Evolutionary conservation across 2,329 filamentous ascomycete species (phyloP).

Genomic region (Leptographium radiaticola): DNA sequence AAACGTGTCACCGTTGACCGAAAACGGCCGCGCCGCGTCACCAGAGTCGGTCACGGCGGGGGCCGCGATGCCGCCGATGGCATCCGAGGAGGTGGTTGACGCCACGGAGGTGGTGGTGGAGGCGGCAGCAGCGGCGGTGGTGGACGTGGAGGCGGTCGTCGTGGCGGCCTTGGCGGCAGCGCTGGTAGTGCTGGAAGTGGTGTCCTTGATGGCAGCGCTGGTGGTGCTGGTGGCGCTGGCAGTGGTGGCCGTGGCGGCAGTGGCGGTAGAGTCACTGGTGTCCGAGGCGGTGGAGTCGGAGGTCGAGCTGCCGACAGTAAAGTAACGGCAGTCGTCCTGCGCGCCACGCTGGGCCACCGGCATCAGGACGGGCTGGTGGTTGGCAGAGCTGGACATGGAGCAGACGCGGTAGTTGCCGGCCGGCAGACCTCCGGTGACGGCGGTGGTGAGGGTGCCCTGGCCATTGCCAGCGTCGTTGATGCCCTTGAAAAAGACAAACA

Average conservation of each 20-base stretch:
- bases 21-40: constrained; percentile 37
- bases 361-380: constrained; percentile 55
- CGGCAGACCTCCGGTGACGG: constrained; percentile 44
- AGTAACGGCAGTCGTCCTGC: constrained; percentile 52
- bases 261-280: no score
- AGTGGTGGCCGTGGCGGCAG: neutral
- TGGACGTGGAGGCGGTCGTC: constrained; percentile 5
- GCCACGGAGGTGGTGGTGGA: neutral
- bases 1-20: constrained; percentile 44
- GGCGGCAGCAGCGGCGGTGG: constrained; percentile 1
- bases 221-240: neutral
- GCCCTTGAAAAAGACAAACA: constrained; percentile 53
- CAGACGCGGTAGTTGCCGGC: constrained; percentile 52
- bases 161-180: constrained; percentile 11
- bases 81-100: constrained; percentile 8
- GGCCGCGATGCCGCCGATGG: constrained; percentile 38
- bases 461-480: constrained; percentile 49
- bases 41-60: constrained; percentile 36
- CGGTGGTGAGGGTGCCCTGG: constrained; percentile 37
- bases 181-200: neutral
- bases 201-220: neutral
- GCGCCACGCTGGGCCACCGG: constrained; percentile 53
- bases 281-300: neutral
- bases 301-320: constrained; percentile 30
- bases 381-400: constrained; percentile 48